Evolutionary conservation across 495 filamentous ascomycete species (phyloP), one percentile per base, ranked within the genome.

Genomic region (Xylaria grammica): DNA sequence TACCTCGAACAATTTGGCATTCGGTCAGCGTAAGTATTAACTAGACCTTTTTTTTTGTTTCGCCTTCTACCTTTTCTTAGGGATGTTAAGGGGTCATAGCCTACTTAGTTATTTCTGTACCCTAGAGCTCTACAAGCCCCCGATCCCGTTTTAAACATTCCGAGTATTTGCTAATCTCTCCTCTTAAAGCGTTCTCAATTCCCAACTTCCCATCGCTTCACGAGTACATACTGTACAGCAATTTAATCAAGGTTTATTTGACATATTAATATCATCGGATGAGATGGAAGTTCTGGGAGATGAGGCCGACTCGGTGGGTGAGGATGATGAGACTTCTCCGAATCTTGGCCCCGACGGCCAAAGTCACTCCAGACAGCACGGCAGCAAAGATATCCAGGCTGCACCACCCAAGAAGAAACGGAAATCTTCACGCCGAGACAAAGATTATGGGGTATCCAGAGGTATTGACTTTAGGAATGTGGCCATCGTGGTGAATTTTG

Each of bases 1-100:
- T 98, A 95, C 74, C 85, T 99, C 15, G 96, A 98, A 75, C 96
- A 98, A 70, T 98, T 99, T 68, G 93, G 92, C 26, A 92, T 97
- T 72, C 90, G 90, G 75, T 92, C 90, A 30, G 62, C 62, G 61
- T 64, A 11, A 64, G 62, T 64, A 50, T 19, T 40, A 26, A 51
- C 32, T 17, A 36, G 27, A 6, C 0, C 24, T 19, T 45, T 46
- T 22, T 36, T 17, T 24, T 54, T 24, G 17, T 42, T 6, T 42
- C 3, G 8, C 13, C 6, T 17, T 17, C 11, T 36, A 36, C 11
- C 34, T 36, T 36, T 36, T 36, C 34, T 36, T 36, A 11, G n/a
- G n/a, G n/a, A n/a, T n/a, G n/a, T n/a, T n/a, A n/a, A n/a, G n/a
- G n/a, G n/a, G n/a, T n/a, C n/a, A n/a, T n/a, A n/a, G n/a, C n/a